Evolutionary conservation across 83 land plant species (phyloP).

Genomic region (Picea abies): DNA sequence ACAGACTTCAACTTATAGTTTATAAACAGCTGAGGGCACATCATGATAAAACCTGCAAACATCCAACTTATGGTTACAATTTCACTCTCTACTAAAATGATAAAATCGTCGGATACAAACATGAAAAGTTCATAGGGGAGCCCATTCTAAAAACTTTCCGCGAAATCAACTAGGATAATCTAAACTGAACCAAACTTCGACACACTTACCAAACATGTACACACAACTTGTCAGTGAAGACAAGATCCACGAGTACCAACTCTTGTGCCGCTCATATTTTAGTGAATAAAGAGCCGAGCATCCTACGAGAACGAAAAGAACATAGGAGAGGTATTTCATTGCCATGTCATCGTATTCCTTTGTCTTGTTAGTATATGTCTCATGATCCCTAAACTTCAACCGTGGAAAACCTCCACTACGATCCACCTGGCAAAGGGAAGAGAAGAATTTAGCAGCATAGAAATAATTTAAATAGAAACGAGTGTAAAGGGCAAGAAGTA

Average conservation of each 20-base stretch:
- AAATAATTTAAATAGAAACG: background rate
- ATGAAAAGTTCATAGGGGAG: too few relatives aligned
- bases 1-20: slow-evolving; percentile 98
- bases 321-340: slow-evolving; percentile 94
- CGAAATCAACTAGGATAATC: slow-evolving; percentile 7
- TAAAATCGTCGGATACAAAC: too few relatives aligned
- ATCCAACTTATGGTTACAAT: background rate
- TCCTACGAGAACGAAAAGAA: slow-evolving; percentile 76
- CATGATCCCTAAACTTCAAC: slow-evolving; percentile 88
- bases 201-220: slow-evolving; percentile 90
- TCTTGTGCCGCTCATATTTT: slow-evolving; percentile 93
- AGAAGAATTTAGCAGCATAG: background rate
- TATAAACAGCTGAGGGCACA: slow-evolving; percentile 99
- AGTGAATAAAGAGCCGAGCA: slow-evolving; percentile 91
- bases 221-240: slow-evolving; percentile 98
- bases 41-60: slow-evolving; percentile 93
- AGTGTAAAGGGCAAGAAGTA: too few relatives aligned
- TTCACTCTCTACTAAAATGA: background rate
- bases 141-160: background rate
- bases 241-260: slow-evolving; percentile 99
- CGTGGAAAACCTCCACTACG: slow-evolving; percentile 76
- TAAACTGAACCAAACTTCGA: background rate
- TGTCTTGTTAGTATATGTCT: slow-evolving; percentile 93
- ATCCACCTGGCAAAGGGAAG: slow-evolving; percentile 66
- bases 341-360: slow-evolving; percentile 99